phyloP scores from a whole-genome alignment of 176 grass and related monocot species.

The Pharus latifolius region DNA sequence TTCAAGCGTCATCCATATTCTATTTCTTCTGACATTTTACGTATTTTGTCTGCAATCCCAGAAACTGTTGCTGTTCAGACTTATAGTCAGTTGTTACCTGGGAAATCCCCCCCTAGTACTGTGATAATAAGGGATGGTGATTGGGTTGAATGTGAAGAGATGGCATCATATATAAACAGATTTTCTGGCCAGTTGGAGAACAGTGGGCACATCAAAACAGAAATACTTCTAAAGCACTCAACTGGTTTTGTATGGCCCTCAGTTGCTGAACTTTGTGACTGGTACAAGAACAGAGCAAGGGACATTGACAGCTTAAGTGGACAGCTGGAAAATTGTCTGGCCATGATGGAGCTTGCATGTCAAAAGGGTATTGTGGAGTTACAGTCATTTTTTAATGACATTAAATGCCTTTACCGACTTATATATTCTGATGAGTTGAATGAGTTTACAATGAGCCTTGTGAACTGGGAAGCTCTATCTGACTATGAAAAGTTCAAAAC shows the following conservation, averaged over 20 bases:
- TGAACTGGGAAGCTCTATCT: constrained; percentile 57
- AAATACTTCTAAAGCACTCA: constrained; percentile 59
- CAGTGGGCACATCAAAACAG: constrained; percentile 50
- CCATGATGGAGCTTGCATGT: constrained; percentile 69
- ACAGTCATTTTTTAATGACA: constrained; percentile 63
- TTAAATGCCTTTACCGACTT: constrained; percentile 61
- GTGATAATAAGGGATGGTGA: constrained; percentile 67
- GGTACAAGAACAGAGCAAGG: constrained; percentile 78
- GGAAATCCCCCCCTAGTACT: constrained; percentile 47
- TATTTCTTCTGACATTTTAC: constrained; percentile 50
- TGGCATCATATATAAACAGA: constrained; percentile 54
- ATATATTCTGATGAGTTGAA: constrained; percentile 62
- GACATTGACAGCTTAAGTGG: constrained; percentile 96
- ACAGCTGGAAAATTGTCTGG: constrained; percentile 81
- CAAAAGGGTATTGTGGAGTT: constrained; percentile 64
- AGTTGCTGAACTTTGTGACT: constrained; percentile 54
- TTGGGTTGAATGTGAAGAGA: constrained; percentile 90
- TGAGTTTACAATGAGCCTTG: constrained; percentile 69
- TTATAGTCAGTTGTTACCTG: constrained; percentile 84
- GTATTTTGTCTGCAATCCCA: constrained; percentile 70
- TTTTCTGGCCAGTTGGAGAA: constrained; percentile 29
- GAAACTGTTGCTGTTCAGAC: constrained; percentile 85
- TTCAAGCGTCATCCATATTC: constrained; percentile 96
- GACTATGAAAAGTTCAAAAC: constrained; percentile 94
- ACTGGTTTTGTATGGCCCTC: constrained; percentile 78